Base-by-base conservation (phyloP, 495 filamentous ascomycete species). In the Hypoxylon rickii region DNA sequence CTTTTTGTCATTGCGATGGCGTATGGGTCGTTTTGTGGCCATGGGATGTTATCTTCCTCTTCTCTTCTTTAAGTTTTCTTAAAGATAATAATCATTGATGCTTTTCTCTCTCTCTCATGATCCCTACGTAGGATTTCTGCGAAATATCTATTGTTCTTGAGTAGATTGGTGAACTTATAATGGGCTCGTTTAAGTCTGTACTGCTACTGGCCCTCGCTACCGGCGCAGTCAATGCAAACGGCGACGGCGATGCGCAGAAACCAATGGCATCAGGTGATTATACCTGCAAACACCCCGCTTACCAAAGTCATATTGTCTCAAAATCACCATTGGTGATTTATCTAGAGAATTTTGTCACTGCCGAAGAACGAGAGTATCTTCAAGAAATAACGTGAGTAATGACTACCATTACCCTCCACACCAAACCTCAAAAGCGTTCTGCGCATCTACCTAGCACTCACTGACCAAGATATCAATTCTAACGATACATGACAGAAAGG, bases 291-390 rank as follows among this genome's bases (percentile, higher is more conserved):
- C 70, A 75, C 39, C 72, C 76, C 17, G 67, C 68, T 15, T 83
- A 82, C 65, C 70, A 75, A 26, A 71, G 76, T 8, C 73, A 78
- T 48, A 63, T 84, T 47, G 73, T 83, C 45, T 81, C 79, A 18
- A 74, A 77, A 54, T 74, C 71, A 6, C 82, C 82, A 0, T 67
- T 83, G 3, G 73, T 85, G 3, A 77, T 85, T 47, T 83, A 83
- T 65, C 75, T 84, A 57, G 70, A 67, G 31, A 63, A 76, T 57
- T 80, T 80, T 56, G 43, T 80, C 32, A 78, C 75, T 2, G 22
- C 65, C 10, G 47, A 64, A 16, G 77, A 80, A 49, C 70, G 69
- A 26, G 51, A 47, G 1, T 73, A 80, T 36, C 62, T 80, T 0
- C 68, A 70, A 36, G 44, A 69, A 8, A 59, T 76, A 38, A 76